Evolutionary conservation across 192 early-diverging fungal species (phyloP), one percentile per base, ranked within the genome.

Genomic region (Radiomyces spectabilis): DNA sequence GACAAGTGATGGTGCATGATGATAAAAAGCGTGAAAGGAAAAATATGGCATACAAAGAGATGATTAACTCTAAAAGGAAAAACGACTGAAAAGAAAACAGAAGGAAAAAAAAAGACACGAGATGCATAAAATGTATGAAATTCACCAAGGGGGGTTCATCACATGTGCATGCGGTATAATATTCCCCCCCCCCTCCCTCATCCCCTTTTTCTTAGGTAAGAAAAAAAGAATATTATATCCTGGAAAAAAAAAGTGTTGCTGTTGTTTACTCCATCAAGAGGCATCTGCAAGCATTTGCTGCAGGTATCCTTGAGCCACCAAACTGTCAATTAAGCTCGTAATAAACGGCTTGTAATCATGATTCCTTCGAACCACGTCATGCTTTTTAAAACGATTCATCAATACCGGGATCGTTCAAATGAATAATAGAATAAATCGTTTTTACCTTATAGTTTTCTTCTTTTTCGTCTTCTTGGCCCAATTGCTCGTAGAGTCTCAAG

Each of bases 391-490:
- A 24, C n/a, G 31, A 18, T 31, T 10, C 24, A 52, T 10, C 13
- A 38, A 52, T 13, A 41, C 13, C 18, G 38, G 7, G 31, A 19
- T n/a, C 25, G 18, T 16, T 24, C 16, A 37, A 27, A 1, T 16
- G 26, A 13, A 15, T 9, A 21, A 27, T 27, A n/a, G n/a, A n/a
- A n/a, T n/a, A n/a, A n/a, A n/a, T 48, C 30, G 3, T 21, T 4
- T 5, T 29, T 52, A 60, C 58, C 58, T 49, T 32, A 31, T 61
- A 53, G 12, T 45, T 19, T 48, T 61, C 13, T 32, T 61, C 35
- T 29, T 59, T 66, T 27, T 66, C 56, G 12, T 55, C 56, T 55
- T 66, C 57, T 38, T 42, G 31, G 22, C 57, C 64, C 5, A 66
- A 35, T 10, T 41, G 31, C 16, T 66, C 53, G 31, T 60, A 59